Evolutionary conservation across 1,139 yeast genomes (phyloP).

Genomic region (Wickerhamomyces sp.): DNA sequence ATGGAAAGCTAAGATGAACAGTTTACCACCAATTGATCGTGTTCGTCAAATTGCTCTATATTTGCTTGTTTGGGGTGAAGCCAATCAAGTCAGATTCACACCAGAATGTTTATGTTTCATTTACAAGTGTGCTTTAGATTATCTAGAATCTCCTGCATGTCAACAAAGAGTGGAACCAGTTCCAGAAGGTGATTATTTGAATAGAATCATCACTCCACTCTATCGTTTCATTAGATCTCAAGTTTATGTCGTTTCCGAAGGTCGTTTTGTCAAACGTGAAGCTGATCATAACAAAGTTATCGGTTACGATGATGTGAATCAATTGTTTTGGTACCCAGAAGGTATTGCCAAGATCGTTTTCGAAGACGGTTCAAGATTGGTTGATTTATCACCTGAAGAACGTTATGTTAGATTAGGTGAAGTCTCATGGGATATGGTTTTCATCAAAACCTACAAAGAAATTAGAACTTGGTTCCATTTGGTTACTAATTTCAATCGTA

Average conservation of each 20-base stretch:
- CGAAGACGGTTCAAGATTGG: conserved; percentile 87
- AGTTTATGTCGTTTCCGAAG: conserved; percentile 91
- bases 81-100: conserved; percentile 92
- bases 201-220: conserved; percentile 87
- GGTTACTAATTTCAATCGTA: conserved; percentile 93
- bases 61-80: conserved; percentile 96
- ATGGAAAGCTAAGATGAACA: conserved; percentile 79
- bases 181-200: conserved; percentile 94
- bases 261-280: conserved; percentile 96
- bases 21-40: conserved; percentile 67
- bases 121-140: conserved; percentile 89
- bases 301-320: conserved; percentile 98
- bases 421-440: conserved; percentile 86
- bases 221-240: conserved; percentile 90
- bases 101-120: conserved; percentile 92
- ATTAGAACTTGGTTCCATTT: conserved; percentile 97
- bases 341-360: conserved; percentile 91
- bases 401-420: conserved; percentile 89
- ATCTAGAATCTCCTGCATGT: conserved; percentile 82
- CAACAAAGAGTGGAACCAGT: conserved; percentile 85
- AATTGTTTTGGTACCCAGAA: conserved; percentile 98
- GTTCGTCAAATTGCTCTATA: conserved; percentile 88
- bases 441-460: conserved; percentile 95
- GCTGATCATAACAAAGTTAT: conserved; percentile 90
- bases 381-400: conserved; percentile 85